These are phyloP conservation scores for Pilatotrama ljubarskyi DNA, from an alignment of 768 basidiomycete genomes.

Conservation along the genomic window DNA sequence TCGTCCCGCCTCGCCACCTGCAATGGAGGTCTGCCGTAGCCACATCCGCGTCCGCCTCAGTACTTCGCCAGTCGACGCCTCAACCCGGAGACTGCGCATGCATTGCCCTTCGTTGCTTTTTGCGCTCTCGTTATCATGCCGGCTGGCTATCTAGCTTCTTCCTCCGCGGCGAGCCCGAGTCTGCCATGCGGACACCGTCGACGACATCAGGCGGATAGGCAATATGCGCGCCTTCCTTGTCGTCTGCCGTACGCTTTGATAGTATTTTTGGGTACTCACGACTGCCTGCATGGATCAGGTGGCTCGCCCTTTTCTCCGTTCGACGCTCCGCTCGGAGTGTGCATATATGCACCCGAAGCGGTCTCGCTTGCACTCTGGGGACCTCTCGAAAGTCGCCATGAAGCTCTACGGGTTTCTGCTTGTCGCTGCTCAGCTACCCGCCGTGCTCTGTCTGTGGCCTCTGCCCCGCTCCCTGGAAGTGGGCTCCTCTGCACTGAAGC, in stretches of 20 bases:
- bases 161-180: background rate
- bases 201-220: background rate
- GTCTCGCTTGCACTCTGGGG: background rate
- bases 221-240: background rate
- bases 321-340: background rate
- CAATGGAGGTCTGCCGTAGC: too few species aligned
- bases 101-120: too few species aligned
- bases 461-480: slow-evolving; percentile 32
- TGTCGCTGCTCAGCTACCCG: background rate
- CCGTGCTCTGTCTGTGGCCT: slow-evolving; percentile 35
- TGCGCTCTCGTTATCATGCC: background rate
- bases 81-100: too few species aligned
- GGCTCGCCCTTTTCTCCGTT: background rate
- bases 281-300: background rate
- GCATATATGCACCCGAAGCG: background rate
- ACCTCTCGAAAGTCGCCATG: background rate
- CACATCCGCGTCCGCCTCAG: too few species aligned
- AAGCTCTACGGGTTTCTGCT: background rate
- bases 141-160: slow-evolving; percentile 2
- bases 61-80: too few species aligned
- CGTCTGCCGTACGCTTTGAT: slow-evolving; percentile 1
- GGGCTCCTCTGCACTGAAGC: slow-evolving; percentile 32
- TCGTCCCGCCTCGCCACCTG: background rate
- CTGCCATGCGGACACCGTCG: background rate
- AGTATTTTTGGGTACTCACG: slow-evolving; percentile 11